These are phyloP conservation scores for Verbascum thapsus DNA, from an alignment of 257 asterid genomes.

Conservation along the genomic window DNA sequence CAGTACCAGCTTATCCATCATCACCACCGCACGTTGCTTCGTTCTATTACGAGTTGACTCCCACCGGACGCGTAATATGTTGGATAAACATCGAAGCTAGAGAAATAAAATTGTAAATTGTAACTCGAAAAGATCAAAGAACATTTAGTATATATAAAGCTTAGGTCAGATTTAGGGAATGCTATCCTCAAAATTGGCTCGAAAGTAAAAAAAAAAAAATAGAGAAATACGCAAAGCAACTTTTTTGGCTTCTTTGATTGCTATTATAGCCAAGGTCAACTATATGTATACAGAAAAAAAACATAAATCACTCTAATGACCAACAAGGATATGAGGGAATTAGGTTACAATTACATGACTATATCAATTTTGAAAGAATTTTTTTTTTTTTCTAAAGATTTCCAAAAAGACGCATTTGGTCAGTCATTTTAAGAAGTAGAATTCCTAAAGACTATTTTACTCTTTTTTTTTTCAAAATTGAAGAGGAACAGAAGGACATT, in stretches of 20 bases:
- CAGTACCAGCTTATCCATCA: slow-evolving; percentile 82
- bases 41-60: no score
- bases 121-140: slow-evolving; percentile 23
- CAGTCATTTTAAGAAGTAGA: no score
- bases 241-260: background rate
- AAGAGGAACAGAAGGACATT: no score
- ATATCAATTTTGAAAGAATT: no score
- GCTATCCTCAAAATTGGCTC: no score
- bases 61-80: slow-evolving; percentile 68
- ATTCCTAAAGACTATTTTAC: no score
- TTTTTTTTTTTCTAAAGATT: slow-evolving; percentile 14
- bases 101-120: slow-evolving; percentile 27
- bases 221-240: no score
- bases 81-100: slow-evolving; percentile 63
- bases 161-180: background rate
- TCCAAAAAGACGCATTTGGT: no score
- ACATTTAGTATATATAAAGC: slow-evolving; percentile 14
- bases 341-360: no score
- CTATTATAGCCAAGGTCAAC: background rate
- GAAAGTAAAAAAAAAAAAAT: no score
- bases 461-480: no score
- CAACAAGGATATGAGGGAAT: slow-evolving; percentile 12
- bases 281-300: no score
- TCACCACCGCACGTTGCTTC: slow-evolving; percentile 84
- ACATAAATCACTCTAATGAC: background rate